Percentiles rank a stretch among this genome's conserved stretches.
phyloP scores from a whole-genome alignment of 2,329 filamentous ascomycete genomes.

The Hymenoscyphus fraxineus region DNA sequence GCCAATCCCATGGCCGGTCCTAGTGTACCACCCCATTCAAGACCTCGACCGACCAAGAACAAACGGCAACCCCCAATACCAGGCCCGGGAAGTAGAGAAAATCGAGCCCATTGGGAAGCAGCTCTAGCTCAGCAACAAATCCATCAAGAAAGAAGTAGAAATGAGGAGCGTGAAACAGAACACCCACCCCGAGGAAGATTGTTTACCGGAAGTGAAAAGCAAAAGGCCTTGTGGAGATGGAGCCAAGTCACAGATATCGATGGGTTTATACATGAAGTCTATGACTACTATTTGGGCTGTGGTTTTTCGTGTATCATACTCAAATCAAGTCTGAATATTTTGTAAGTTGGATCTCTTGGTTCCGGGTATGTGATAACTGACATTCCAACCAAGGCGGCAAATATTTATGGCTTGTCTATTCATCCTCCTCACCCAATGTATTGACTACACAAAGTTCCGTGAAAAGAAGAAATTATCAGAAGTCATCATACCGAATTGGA shows the following conservation, averaged over 20 bases:
- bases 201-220: conserved; percentile 52
- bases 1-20: conserved; percentile 37
- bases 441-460: conserved; percentile 60
- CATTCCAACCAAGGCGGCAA: conserved; percentile 46
- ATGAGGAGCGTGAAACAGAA: conserved; percentile 30
- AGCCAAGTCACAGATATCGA: conserved; percentile 69
- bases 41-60: conserved; percentile 16
- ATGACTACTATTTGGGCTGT: conserved; percentile 63
- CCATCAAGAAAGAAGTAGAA: conserved; percentile 39
- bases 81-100: conserved; percentile 43
- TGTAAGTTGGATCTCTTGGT: conserved; percentile 41
- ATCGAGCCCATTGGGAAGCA: conserved; percentile 52
- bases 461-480: conserved; percentile 44
- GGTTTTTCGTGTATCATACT: conserved; percentile 68
- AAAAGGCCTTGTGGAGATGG: conserved; percentile 70
- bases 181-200: conserved; percentile 46
- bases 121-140: conserved; percentile 49
- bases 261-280: conserved; percentile 65
- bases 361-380: conserved; percentile 11
- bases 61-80: conserved; percentile 35
- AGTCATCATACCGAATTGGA: conserved; percentile 60
- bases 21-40: conserved; percentile 28
- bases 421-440: conserved; percentile 65
- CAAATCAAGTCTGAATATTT: conserved; percentile 51
- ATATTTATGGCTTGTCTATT: conserved; percentile 66